Conservation (phyloP, 108 stramenopile genomes). For the Cyclotella baltica region DNA sequence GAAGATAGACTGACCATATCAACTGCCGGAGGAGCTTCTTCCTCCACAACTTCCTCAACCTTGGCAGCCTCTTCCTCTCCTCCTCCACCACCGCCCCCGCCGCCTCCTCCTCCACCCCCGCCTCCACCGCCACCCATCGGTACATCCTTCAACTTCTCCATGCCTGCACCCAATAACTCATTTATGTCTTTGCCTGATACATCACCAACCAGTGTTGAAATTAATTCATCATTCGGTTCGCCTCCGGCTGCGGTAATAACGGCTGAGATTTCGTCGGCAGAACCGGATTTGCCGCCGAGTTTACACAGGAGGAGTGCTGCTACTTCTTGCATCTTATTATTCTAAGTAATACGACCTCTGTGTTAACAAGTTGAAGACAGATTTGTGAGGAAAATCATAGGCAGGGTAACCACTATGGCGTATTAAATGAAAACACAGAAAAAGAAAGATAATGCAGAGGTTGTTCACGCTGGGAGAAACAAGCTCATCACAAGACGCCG, state of each 20-base stretch:
- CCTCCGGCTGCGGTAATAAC: conserved; percentile 85
- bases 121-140: conserved; percentile 90
- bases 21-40: conserved; percentile 61
- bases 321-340: conserved; percentile 77
- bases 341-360: background rate
- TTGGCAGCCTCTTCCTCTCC: conserved; percentile 43
- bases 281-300: conserved; percentile 83
- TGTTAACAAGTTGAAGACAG: background rate
- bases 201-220: conserved; percentile 73
- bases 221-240: conserved; percentile 74
- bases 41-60: conserved; percentile 53
- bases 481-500: too few relatives aligned
- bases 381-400: background rate
- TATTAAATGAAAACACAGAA: too few relatives aligned
- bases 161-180: conserved; percentile 83
- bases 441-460: too few relatives aligned
- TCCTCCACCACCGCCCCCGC: conserved; percentile 60
- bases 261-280: conserved; percentile 84
- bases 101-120: conserved; percentile 79
- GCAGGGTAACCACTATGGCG: background rate
- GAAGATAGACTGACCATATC: conserved; percentile 20
- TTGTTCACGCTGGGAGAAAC: too few relatives aligned
- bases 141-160: conserved; percentile 92
- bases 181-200: conserved; percentile 88
- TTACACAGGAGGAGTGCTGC: conserved; percentile 86